These are phyloP conservation scores for Linderina pennispora DNA, from an alignment of 192 early-diverging fungal genomes.

Conservation along the genomic window DNA sequence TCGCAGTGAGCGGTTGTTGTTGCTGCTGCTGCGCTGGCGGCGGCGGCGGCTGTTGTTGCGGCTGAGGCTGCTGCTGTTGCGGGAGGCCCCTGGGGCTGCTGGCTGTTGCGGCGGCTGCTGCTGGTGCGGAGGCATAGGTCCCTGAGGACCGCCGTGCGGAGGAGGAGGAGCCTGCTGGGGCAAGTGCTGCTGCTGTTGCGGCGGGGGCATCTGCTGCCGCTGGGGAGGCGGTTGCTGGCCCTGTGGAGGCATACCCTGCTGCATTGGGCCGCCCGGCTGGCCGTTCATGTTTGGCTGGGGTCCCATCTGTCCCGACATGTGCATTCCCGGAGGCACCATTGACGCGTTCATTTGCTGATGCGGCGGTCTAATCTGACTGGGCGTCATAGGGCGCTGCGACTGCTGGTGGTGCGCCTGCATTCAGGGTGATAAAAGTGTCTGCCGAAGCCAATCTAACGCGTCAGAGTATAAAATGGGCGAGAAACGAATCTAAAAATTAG, in stretches of 20 bases:
- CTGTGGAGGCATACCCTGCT: slow-evolving; percentile 8
- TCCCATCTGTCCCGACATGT: slow-evolving; percentile 19
- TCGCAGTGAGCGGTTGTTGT: slow-evolving; percentile 19
- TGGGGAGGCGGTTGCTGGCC: slow-evolving; percentile 1
- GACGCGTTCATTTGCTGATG: slow-evolving; percentile 25
- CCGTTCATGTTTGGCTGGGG: slow-evolving; percentile 9
- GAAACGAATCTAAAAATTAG: too few relatives aligned
- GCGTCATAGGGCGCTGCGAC: slow-evolving; percentile 28
- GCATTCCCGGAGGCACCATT: slow-evolving; percentile 37
- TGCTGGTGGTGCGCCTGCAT: slow-evolving; percentile 42
- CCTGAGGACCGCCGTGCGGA: too few relatives aligned
- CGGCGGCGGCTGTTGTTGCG: slow-evolving; percentile 5
- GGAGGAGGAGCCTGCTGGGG: too few relatives aligned
- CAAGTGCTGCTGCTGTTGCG: not conserved
- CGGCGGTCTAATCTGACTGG: slow-evolving; percentile 25
- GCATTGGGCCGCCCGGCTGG: slow-evolving; percentile 28
- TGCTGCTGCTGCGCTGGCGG: slow-evolving; percentile 11
- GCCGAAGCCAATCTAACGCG: not conserved
- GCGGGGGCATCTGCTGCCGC: not conserved
- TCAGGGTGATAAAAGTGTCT: not conserved
- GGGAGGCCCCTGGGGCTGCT: slow-evolving; percentile 5
- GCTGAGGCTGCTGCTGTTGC: slow-evolving; percentile 6
- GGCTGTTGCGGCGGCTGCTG: slow-evolving; percentile 5
- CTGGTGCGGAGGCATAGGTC: slow-evolving; percentile 13
- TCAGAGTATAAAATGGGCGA: not conserved